Base-by-base conservation (phyloP, 2,329 filamentous ascomycete genomes). In the Fusarium lyarnte region DNA sequence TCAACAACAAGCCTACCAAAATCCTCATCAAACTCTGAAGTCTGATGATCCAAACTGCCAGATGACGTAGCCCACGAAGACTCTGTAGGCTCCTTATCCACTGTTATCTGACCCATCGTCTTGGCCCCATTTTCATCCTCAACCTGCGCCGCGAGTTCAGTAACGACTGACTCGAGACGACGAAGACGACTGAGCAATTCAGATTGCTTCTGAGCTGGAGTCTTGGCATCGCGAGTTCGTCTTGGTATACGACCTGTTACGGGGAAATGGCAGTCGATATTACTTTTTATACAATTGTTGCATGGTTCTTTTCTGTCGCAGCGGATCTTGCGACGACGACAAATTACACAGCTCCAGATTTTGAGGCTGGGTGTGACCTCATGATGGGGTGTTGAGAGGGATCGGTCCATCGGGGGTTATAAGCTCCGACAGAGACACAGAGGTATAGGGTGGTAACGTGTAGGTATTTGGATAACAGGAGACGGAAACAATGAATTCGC, bases 271-370 rank as follows among this genome's bases (percentile, higher is more conserved):
- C 79, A 81, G 19, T 80, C 79, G 3, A 80, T 74, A 3, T 66
- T 73, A 35, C 38, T 73, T 13, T 70, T 73, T 23, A 60, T 47
- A 36, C 79, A 81, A 36, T 78, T 78, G 12, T 62, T 73, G 16
- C 79, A 81, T 16, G 79, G 79, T 1, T 78, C 74, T 39, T 71
- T 67, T 61, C 79, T 74, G 23, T 80, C 79, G 45, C 79, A 80
- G 7, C 73, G 75, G 14, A 79, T 58, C 38, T 81, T 80, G 58
- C 79, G 79, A 2, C 78, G 77, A 19, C 79, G 76, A 46, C 79
- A 81, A 27, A 74, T 75, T 31, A 80, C 70, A 47, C 79, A 81
- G 66, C 78, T 81, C 79, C 79, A 81, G 61, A 78, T 76, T 16
- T 73, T 77, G 52, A 79, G 73, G n/a, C 27, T 66, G 33, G 38